Conservation (phyloP, 768 basidiomycete genomes). For the Pisolithus microcarpus region DNA sequence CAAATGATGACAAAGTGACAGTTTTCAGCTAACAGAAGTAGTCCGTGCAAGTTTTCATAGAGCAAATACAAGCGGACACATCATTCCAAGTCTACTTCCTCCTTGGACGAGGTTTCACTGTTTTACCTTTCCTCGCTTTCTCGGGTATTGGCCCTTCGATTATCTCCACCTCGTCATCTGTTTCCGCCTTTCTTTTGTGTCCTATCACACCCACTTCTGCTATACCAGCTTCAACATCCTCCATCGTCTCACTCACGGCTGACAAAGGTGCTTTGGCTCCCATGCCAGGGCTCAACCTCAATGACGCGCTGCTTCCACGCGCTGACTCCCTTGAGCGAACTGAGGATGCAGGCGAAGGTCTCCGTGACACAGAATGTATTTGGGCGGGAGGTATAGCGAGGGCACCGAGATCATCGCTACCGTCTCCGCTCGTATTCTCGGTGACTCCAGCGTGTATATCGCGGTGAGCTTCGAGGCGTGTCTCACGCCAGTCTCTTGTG, state of each 20-base stretch:
- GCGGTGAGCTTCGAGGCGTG: conserved; percentile 33
- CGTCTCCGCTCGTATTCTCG: conserved; percentile 14
- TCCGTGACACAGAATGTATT: conserved; percentile 26
- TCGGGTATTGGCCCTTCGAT: conserved; percentile 39
- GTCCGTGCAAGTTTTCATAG: too few relatives aligned
- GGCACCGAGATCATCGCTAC: conserved; percentile 22
- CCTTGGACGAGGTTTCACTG: conserved; percentile 34
- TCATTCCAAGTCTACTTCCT: conserved; percentile 27
- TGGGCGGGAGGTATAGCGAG: conserved; percentile 21
- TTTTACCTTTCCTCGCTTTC: conserved; percentile 29
- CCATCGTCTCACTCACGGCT: conserved; percentile 37
- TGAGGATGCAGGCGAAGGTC: conserved; percentile 44
- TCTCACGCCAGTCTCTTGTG: conserved; percentile 72
- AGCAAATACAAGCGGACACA: neutral
- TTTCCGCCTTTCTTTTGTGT: conserved; percentile 47
- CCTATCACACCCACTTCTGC: neutral
- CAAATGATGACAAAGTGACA: too few relatives aligned
- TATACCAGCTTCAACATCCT: conserved; percentile 29
- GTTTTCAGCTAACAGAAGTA: too few relatives aligned
- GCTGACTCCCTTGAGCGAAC: conserved; percentile 33
- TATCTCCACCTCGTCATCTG: conserved; percentile 53
- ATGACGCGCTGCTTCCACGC: conserved; percentile 20
- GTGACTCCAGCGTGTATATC: conserved; percentile 12
- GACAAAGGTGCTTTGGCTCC: conserved; percentile 37
- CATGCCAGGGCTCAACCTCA: conserved; percentile 45